Conservation (phyloP, 371 early-diverging fungal genomes). For the Syncephalastrum monosporum region DNA sequence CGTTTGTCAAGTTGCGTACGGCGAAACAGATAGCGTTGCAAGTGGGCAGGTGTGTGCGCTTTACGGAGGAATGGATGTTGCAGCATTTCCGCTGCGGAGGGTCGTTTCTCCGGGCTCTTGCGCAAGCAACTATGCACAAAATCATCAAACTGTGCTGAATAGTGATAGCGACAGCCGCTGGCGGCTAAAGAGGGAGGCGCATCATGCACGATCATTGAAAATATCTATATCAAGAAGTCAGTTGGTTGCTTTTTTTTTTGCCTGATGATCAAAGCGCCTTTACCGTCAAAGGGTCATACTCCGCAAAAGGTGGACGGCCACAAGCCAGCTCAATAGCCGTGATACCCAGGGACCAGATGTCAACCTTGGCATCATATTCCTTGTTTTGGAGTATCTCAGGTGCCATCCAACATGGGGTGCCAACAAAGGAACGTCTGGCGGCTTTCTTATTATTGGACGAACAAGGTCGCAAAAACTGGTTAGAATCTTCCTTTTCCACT, state of each 20-base stretch:
- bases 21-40: neutral
- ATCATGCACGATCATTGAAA: conserved; percentile 35
- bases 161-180: conserved; percentile 15
- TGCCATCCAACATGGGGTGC: conserved; percentile 92
- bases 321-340: conserved; percentile 94
- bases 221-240: conserved; percentile 24
- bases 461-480: neutral
- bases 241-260: neutral
- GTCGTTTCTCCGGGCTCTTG: conserved; percentile 67
- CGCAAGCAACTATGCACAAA: conserved; percentile 46
- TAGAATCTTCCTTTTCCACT: too few species aligned
- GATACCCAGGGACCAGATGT: conserved; percentile 93
- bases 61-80: conserved; percentile 58
- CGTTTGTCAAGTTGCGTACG: conserved; percentile 7
- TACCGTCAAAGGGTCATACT: conserved; percentile 82
- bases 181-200: conserved; percentile 29
- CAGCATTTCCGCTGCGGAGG: conserved; percentile 66
- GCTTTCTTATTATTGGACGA: conserved; percentile 24
- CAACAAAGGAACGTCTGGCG: conserved; percentile 54
- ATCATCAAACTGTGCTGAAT: conserved; percentile 20
- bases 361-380: conserved; percentile 75
- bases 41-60: conserved; percentile 17
- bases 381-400: conserved; percentile 84
- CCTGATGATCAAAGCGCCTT: conserved; percentile 3
- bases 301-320: conserved; percentile 90